phyloP scores from a whole-genome alignment of 2,329 filamentous ascomycete genomes.

The Capronia epimyces region DNA sequence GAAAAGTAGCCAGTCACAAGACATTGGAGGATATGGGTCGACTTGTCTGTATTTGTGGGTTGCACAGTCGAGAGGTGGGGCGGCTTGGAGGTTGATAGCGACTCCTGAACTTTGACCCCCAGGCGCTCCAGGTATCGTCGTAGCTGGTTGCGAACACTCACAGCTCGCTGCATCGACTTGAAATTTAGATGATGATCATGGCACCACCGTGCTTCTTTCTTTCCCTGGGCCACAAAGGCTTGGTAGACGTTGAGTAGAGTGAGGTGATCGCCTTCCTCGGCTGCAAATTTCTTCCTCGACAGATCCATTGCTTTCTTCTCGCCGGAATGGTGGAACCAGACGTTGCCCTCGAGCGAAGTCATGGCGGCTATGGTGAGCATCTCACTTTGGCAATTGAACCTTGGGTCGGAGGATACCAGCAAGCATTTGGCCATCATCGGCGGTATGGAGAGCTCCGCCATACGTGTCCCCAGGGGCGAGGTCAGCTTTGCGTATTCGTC shows the following conservation, averaged over 20 bases:
- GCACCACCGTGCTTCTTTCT: slow-evolving; percentile 80
- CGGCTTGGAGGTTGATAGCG: slow-evolving; percentile 32
- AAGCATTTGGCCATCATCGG: slow-evolving; percentile 94
- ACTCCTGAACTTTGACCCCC: slow-evolving; percentile 64
- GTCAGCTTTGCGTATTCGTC: slow-evolving; percentile 89
- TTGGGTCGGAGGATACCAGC: slow-evolving; percentile 57
- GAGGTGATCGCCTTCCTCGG: slow-evolving; percentile 87
- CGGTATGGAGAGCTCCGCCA: slow-evolving; percentile 89
- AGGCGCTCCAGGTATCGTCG: slow-evolving; percentile 83
- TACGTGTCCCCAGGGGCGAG: slow-evolving; percentile 75
- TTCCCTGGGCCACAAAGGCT: slow-evolving; percentile 75
- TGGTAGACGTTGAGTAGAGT: slow-evolving; percentile 92
- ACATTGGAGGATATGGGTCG: slow-evolving; percentile 75
- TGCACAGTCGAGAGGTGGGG: slow-evolving; percentile 22
- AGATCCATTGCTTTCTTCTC: slow-evolving; percentile 71
- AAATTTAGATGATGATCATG: slow-evolving; percentile 82
- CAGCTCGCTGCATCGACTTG: slow-evolving; percentile 73
- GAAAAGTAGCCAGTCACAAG: slow-evolving; percentile 88
- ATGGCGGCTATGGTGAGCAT: slow-evolving; percentile 90
- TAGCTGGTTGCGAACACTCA: slow-evolving; percentile 80
- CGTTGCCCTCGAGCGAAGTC: slow-evolving; percentile 74
- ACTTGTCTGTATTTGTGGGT: slow-evolving; percentile 47
- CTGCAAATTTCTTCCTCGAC: slow-evolving; percentile 74
- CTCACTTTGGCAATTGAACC: slow-evolving; percentile 75
- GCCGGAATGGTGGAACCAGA: slow-evolving; percentile 77